Evolutionary conservation across 495 filamentous ascomycete genomes (phyloP).

Genomic region (Trichoderma virens): DNA sequence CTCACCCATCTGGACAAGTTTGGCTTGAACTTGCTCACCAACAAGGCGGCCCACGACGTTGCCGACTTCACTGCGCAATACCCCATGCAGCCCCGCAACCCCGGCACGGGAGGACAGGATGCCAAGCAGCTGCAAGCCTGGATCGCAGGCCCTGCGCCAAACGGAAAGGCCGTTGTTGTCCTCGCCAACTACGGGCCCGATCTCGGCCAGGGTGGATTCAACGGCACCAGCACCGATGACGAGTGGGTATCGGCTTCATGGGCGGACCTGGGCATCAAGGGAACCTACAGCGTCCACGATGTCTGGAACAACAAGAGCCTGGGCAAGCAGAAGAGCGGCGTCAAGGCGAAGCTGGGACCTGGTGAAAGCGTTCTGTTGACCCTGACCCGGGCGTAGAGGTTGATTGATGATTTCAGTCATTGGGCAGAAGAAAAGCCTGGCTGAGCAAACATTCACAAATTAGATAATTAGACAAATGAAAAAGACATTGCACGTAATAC

Average conservation of each 20-base stretch:
- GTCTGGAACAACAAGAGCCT: conserved; percentile 6
- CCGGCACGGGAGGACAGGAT: conserved; percentile 14
- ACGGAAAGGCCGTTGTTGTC: background rate
- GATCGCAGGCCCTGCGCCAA: conserved; percentile 20
- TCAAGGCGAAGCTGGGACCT: background rate
- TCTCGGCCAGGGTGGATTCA: background rate
- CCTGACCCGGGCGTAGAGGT: background rate
- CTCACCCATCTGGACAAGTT: conserved; percentile 21
- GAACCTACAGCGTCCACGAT: conserved; percentile 1
- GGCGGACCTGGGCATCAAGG: background rate
- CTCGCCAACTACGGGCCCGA: conserved; percentile 5
- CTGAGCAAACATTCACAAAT: background rate
- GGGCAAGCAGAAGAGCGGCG: background rate
- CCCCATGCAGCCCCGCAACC: conserved; percentile 15
- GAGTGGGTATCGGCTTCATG: background rate
- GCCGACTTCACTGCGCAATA: conserved; percentile 17
- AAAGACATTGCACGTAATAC: background rate
- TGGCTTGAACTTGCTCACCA: conserved; percentile 18
- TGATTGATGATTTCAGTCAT: too few relatives aligned
- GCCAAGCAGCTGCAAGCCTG: conserved; percentile 26
- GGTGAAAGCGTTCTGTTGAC: background rate
- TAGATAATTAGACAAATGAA: conserved; percentile 2
- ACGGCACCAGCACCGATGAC: background rate
- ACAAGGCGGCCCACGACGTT: conserved; percentile 13
- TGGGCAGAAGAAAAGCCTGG: background rate